These are phyloP conservation scores for Ceratobasidium sp. DNA, from an alignment of 1,284 basidiomycete species.

Conservation along the genomic window DNA sequence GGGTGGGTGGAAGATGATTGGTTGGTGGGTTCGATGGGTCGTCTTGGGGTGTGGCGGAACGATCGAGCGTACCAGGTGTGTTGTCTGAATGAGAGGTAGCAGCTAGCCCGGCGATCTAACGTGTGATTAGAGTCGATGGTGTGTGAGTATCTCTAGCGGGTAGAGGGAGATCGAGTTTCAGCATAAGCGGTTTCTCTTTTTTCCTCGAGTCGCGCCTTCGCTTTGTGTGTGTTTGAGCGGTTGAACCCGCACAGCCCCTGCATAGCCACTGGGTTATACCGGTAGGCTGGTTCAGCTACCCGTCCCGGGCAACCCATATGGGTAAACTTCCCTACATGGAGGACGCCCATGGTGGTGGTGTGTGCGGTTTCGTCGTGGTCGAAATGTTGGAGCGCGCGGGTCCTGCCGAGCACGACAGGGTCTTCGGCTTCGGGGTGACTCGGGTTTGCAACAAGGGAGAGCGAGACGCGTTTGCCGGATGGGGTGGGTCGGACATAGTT, in stretches of 20 bases:
- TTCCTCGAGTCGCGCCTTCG: slow-evolving; percentile 26
- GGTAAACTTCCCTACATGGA: too few relatives aligned
- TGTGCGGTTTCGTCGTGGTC: slow-evolving; percentile 83
- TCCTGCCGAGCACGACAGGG: slow-evolving; percentile 97
- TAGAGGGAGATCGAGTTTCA: slow-evolving; percentile 1
- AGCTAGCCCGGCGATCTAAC: slow-evolving; percentile 31
- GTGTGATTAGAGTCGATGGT: slow-evolving; percentile 13
- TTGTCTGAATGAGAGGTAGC: slow-evolving; percentile 26
- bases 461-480: slow-evolving; percentile 95
- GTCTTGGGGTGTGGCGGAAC: slow-evolving; percentile 23
- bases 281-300: too few relatives aligned
- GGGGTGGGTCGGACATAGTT: slow-evolving; percentile 99
- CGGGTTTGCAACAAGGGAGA: slow-evolving; percentile 98
- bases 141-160: slow-evolving; percentile 26
- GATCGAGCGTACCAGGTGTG: slow-evolving; percentile 14
- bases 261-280: too few relatives aligned
- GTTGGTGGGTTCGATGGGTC: slow-evolving; percentile 18
- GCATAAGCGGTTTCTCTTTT: slow-evolving; percentile 36
- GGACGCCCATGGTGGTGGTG: slow-evolving; percentile 87
- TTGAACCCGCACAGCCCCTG: too few relatives aligned
- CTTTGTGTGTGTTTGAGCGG: slow-evolving; percentile 22
- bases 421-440: slow-evolving; percentile 98
- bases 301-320: too few relatives aligned
- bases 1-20: slow-evolving; percentile 1
- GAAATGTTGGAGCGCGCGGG: slow-evolving; percentile 94